A percentile compares a stretch with the other conserved stretches of the same genome.
These are phyloP conservation scores for Sporisorium exsertum DNA, from an alignment of 1,284 basidiomycete species.

Conservation along the genomic window DNA sequence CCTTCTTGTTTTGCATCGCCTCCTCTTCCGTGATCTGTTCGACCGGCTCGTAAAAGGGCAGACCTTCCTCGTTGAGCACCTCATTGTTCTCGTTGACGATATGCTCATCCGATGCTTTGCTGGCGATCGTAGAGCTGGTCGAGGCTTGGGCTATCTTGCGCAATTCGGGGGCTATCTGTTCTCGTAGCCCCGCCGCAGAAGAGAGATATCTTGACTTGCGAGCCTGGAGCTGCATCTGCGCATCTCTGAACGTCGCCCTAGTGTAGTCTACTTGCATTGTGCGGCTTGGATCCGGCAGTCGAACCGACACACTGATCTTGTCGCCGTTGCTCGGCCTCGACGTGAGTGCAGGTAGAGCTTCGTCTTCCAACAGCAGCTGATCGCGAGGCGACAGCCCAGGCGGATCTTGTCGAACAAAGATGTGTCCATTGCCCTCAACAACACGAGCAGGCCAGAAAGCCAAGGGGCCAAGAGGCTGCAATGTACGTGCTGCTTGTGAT, in stretches of 20 bases:
- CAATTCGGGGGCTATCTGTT: background rate
- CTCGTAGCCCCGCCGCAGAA: constrained; percentile 9
- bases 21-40: constrained; percentile 51
- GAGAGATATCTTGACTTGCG: constrained; percentile 10
- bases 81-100: constrained; percentile 48
- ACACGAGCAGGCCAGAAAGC: constrained; percentile 43
- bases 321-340: background rate
- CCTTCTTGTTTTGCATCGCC: constrained; percentile 21
- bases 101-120: constrained; percentile 1
- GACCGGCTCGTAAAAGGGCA: constrained; percentile 66
- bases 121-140: background rate
- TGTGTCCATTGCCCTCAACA: constrained; percentile 1
- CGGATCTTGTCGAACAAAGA: constrained; percentile 23
- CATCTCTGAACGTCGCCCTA: constrained; percentile 10
- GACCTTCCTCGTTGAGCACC: constrained; percentile 66
- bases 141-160: background rate
- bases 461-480: constrained; percentile 40
- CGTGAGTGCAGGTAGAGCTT: constrained; percentile 20
- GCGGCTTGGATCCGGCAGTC: constrained; percentile 20
- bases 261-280: constrained; percentile 30
- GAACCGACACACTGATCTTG: constrained; percentile 5
- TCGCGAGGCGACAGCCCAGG: constrained; percentile 19
- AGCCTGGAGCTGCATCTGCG: constrained; percentile 29
- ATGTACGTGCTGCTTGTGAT: constrained; percentile 3
- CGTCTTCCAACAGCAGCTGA: constrained; percentile 24